Base-by-base conservation (phyloP, 73 alveolate genomes). In the Breviolum minutum region DNA sequence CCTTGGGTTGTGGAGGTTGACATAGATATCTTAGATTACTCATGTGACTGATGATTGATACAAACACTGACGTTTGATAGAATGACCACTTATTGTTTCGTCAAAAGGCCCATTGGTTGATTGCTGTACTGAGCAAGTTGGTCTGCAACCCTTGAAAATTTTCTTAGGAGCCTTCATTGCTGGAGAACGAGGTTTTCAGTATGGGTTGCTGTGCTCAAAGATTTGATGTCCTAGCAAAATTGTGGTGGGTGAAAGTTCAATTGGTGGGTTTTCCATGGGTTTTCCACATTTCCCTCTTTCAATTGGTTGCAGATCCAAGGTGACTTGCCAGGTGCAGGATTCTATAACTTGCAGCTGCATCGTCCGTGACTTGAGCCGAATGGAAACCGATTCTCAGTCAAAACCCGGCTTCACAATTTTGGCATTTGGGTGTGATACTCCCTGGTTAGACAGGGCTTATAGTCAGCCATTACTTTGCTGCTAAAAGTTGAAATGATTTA, bases 81-180 rank as follows among this genome's bases (percentile, higher is more conserved):
- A 70, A n/a, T 20, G 81, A 8, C 26, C 8, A 19, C 10, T 63
- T 63, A 63, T 22, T 73, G 60, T 62, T 26, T 63, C 81, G 7
- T 12, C 24, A n/a, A 40, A 40, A 40, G 54, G 3, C 54, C 54
- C 54, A 40, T 2, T 40, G 54, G 54, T 40, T 40, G 54, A 3
- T 40, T 40, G 54, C 5, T 0, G 54, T 40, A 3, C 5, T 40
- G 54, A 40, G 54, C 54, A 40, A 3, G 54, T 40, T 40, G 32
- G n/a, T 19, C 19, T 20, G 79, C 60, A 87, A n/a, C n/a, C n/a
- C n/a, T n/a, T n/a, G n/a, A n/a, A n/a, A n/a, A n/a, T n/a, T n/a
- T n/a, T n/a, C n/a, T n/a, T n/a, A n/a, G 96, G 96, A 68, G 87
- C 96, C 96, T 63, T 74, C 96, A 29, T 19, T 68, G 64, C 85